Evolutionary conservation across 805 yeast genomes (phyloP).

Genomic region (Ascoidea tarda): DNA sequence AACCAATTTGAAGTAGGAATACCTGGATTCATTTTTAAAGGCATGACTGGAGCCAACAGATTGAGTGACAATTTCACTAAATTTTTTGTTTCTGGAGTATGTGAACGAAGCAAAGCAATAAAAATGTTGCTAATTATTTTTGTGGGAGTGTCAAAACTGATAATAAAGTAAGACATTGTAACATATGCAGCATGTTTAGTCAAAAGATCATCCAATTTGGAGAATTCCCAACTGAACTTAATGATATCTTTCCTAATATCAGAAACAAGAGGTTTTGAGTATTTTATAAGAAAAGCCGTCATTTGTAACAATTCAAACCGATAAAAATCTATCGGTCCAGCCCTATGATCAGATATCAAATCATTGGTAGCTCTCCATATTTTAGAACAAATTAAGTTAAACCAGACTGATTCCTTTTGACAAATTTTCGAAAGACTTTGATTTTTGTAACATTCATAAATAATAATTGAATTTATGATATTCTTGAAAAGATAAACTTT

Average conservation of each 20-base stretch:
- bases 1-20: constrained; percentile 39
- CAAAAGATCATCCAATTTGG: constrained; percentile 76
- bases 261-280: constrained; percentile 43
- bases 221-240: constrained; percentile 88
- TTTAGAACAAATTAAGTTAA: constrained; percentile 41
- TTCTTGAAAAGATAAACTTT: constrained; percentile 47
- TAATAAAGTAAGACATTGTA: constrained; percentile 72
- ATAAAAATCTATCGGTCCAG: constrained; percentile 62
- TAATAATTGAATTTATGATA: constrained; percentile 50
- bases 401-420: constrained; percentile 39
- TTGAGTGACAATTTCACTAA: constrained; percentile 83
- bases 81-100: constrained; percentile 71
- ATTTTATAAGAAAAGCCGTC: constrained; percentile 62
- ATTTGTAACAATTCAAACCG: constrained; percentile 70
- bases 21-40: constrained; percentile 42
- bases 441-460: constrained; percentile 39
- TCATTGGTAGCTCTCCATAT: constrained; percentile 64
- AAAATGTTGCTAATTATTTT: constrained; percentile 85
- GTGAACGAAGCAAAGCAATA: constrained; percentile 75
- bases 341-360: constrained; percentile 32
- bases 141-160: constrained; percentile 78
- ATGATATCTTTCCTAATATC: constrained; percentile 71
- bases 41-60: constrained; percentile 75
- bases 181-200: constrained; percentile 90
- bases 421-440: constrained; percentile 36